These are phyloP conservation scores for Amaranthus tricolor DNA, from an alignment of 179 eudicot genomes.

Conservation along the genomic window DNA sequence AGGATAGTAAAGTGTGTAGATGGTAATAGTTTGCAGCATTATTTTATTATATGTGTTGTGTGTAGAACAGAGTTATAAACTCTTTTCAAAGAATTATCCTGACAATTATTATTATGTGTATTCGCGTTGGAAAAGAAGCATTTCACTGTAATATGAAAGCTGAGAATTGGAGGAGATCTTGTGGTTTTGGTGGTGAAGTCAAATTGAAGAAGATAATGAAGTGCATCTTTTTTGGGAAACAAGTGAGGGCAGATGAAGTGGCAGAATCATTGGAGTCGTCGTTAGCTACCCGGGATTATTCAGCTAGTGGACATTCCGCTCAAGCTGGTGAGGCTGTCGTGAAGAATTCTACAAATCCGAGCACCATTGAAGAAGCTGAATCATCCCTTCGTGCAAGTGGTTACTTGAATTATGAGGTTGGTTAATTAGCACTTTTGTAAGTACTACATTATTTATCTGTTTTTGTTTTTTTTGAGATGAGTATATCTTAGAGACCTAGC, in stretches of 20 bases:
- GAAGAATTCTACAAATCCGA: slow-evolving; percentile 32
- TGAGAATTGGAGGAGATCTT: slow-evolving; percentile 34
- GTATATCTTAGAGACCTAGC: too few species aligned
- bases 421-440: slow-evolving; percentile 11
- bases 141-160: slow-evolving; percentile 40
- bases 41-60: too few species aligned
- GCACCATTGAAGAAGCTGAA: slow-evolving; percentile 88
- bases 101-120: slow-evolving; percentile 20
- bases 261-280: slow-evolving; percentile 67
- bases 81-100: slow-evolving; percentile 3
- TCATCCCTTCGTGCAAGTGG: slow-evolving; percentile 91
- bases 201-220: slow-evolving; percentile 72
- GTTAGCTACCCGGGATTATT: slow-evolving; percentile 74
- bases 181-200: slow-evolving; percentile 23
- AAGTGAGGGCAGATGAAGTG: slow-evolving; percentile 42
- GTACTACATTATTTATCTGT: slow-evolving; percentile 8
- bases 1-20: neutral
- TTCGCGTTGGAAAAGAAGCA: slow-evolving; percentile 19
- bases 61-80: neutral
- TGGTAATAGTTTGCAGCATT: neutral
- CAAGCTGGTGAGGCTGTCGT: slow-evolving; percentile 45
- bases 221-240: slow-evolving; percentile 77
- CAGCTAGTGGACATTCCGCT: slow-evolving; percentile 66
- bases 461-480: neutral
- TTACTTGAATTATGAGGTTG: slow-evolving; percentile 80